These are phyloP conservation scores for Neonectria neomacrospora DNA, from an alignment of 2,329 filamentous ascomycete genomes.

Conservation along the genomic window DNA sequence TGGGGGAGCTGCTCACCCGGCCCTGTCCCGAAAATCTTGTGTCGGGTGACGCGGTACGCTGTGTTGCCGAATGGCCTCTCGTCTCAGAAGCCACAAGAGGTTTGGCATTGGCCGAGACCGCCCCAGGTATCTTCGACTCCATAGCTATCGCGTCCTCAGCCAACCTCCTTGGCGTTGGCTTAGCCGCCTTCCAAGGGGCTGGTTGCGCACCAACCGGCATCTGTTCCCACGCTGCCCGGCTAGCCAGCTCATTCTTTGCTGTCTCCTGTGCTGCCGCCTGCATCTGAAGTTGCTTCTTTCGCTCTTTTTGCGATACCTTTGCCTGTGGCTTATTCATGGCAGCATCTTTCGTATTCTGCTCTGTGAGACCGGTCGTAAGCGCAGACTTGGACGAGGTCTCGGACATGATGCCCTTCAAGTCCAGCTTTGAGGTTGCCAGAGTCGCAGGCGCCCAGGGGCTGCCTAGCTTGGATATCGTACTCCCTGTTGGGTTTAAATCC, in stretches of 20 bases:
- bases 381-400: slow-evolving; percentile 64
- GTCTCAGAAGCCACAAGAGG: slow-evolving; percentile 57
- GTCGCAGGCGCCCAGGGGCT: slow-evolving; percentile 62
- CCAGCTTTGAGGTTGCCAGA: slow-evolving; percentile 71
- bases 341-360: slow-evolving; percentile 58
- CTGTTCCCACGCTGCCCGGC: slow-evolving; percentile 59
- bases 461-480: slow-evolving; percentile 36
- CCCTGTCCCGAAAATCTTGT: slow-evolving; percentile 71
- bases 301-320: slow-evolving; percentile 91
- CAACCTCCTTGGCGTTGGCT: slow-evolving; percentile 59
- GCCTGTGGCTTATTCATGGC: slow-evolving; percentile 52
- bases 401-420: slow-evolving; percentile 81
- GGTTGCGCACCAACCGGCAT: slow-evolving; percentile 49
- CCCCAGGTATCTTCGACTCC: slow-evolving; percentile 43
- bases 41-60: slow-evolving; percentile 69
- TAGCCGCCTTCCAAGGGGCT: slow-evolving; percentile 75
- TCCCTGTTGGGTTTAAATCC: slow-evolving; percentile 6
- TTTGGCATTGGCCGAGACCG: slow-evolving; percentile 51
- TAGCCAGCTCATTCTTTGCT: slow-evolving; percentile 47
- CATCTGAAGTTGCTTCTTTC: slow-evolving; percentile 82
- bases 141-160: slow-evolving; percentile 60
- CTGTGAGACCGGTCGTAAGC: slow-evolving; percentile 64
- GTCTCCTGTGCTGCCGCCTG: slow-evolving; percentile 62
- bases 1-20: slow-evolving; percentile 51
- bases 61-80: slow-evolving; percentile 51